Percentiles rank a stretch among this genome's conserved stretches.
These are phyloP conservation scores for Aureobasidium sp. DNA, from an alignment of 2,329 filamentous ascomycete genomes.

Conservation along the genomic window DNA sequence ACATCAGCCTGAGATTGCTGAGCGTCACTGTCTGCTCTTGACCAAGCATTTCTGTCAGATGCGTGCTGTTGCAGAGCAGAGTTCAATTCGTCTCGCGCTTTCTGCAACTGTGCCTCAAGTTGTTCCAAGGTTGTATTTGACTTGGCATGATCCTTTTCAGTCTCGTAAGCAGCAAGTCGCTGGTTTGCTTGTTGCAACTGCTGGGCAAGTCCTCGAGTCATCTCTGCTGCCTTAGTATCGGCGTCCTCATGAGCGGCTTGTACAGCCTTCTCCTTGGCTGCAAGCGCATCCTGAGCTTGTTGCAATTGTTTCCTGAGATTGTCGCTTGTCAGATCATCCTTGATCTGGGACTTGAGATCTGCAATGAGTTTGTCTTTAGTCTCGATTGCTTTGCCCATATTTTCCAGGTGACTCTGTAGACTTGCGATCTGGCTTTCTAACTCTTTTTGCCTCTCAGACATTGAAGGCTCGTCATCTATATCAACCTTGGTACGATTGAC, in stretches of 20 bases:
- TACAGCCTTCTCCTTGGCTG: neutral
- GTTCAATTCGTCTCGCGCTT: conserved; percentile 12
- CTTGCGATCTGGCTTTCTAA: neutral
- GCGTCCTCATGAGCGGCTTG: neutral
- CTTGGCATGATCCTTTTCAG: conserved; percentile 5
- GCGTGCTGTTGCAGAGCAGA: conserved; percentile 17
- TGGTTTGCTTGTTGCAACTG: conserved; percentile 8
- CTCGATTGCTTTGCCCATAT: neutral
- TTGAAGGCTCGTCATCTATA: neutral
- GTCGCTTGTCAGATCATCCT: neutral
- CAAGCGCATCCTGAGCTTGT: neutral
- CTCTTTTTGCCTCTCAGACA: conserved; percentile 17
- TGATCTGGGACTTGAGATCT: neutral
- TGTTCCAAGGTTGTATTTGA: neutral
- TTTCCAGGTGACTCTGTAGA: neutral
- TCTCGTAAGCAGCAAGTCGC: conserved; percentile 9
- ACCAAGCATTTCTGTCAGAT: neutral
- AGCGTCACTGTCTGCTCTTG: neutral
- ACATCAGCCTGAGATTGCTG: neutral
- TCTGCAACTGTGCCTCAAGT: neutral
- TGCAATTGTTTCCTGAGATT: neutral
- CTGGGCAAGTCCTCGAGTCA: neutral
- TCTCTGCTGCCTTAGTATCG: conserved; percentile 6
- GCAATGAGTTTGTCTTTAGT: neutral
- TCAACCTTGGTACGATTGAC: conserved; percentile 15